These are phyloP conservation scores for Phlebiopsis gigantea DNA, from an alignment of 768 basidiomycete genomes.

Conservation along the genomic window DNA sequence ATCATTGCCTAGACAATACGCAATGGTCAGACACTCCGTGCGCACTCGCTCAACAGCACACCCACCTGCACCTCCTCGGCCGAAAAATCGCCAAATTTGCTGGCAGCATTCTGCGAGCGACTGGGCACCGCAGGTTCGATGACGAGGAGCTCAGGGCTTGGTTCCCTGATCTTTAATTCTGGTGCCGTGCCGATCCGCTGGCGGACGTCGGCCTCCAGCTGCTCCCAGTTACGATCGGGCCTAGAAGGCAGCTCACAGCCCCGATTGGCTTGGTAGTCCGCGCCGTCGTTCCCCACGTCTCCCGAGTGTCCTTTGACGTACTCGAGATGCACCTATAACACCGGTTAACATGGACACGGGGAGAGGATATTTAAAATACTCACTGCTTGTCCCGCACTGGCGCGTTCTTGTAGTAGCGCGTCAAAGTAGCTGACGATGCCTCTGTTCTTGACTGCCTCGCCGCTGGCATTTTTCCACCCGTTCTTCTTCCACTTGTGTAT, in stretches of 20 bases:
- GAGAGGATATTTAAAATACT: slow-evolving; percentile 5
- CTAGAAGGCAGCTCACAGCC: slow-evolving; percentile 40
- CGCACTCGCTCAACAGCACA: not conserved
- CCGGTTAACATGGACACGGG: not conserved
- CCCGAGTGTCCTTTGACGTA: slow-evolving; percentile 82
- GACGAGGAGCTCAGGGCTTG: not conserved
- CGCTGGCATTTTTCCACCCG: slow-evolving; percentile 41
- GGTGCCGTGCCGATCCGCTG: not conserved
- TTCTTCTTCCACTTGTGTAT: slow-evolving; percentile 60
- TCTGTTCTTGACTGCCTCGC: slow-evolving; percentile 65
- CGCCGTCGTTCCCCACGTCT: slow-evolving; percentile 78
- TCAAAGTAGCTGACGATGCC: slow-evolving; percentile 67
- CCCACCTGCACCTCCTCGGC: not conserved
- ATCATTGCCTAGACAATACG: not conserved
- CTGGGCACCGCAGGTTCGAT: not conserved
- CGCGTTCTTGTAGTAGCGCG: slow-evolving; percentile 53
- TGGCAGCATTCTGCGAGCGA: not conserved
- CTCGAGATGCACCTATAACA: slow-evolving; percentile 35
- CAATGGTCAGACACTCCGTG: not conserved
- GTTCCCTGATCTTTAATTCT: not conserved
- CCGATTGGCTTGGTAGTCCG: slow-evolving; percentile 65
- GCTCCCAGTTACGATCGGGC: slow-evolving; percentile 58
- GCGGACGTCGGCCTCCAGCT: slow-evolving; percentile 6
- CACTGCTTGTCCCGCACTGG: slow-evolving; percentile 47
- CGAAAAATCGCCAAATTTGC: not conserved